phyloP scores from a whole-genome alignment of 169 alveolate species.

The Blepharisma undulans region DNA sequence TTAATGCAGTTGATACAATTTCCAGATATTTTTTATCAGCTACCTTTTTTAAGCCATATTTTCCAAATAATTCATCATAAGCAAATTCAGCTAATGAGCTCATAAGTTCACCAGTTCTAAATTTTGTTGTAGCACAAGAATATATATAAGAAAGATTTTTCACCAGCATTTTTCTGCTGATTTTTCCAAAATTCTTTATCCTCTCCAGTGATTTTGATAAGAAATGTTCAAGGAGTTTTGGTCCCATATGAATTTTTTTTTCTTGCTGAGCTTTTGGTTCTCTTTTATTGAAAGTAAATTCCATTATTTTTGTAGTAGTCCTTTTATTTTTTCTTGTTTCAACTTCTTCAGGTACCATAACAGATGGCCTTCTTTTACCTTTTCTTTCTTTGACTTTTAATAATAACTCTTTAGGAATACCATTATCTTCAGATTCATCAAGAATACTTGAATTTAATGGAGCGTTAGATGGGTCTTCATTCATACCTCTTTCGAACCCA shows the following conservation, averaged over 20 bases:
- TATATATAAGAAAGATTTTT: background rate
- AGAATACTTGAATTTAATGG: background rate
- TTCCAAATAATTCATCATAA: slow-evolving; percentile 46
- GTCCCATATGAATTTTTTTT: background rate
- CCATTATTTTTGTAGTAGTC: background rate
- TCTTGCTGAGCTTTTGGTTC: background rate
- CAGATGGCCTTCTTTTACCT: background rate
- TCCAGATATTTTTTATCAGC: slow-evolving; percentile 49
- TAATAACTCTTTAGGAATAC: background rate
- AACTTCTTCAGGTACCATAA: background rate
- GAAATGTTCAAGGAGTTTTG: background rate
- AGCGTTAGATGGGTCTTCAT: background rate
- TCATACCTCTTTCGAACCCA: background rate
- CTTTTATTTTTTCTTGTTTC: background rate
- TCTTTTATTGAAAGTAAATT: background rate
- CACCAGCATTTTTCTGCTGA: slow-evolving; percentile 18
- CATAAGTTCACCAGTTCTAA: background rate
- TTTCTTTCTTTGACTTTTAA: background rate
- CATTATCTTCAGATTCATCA: background rate
- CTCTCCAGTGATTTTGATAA: background rate
- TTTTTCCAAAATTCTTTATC: background rate
- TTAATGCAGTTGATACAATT: slow-evolving; percentile 22
- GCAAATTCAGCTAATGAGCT: slow-evolving; percentile 27
- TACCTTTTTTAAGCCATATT: slow-evolving; percentile 57
- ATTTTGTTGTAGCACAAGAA: background rate